Conservation (phyloP, 208 protist species). For the Polymyxa betae region DNA sequence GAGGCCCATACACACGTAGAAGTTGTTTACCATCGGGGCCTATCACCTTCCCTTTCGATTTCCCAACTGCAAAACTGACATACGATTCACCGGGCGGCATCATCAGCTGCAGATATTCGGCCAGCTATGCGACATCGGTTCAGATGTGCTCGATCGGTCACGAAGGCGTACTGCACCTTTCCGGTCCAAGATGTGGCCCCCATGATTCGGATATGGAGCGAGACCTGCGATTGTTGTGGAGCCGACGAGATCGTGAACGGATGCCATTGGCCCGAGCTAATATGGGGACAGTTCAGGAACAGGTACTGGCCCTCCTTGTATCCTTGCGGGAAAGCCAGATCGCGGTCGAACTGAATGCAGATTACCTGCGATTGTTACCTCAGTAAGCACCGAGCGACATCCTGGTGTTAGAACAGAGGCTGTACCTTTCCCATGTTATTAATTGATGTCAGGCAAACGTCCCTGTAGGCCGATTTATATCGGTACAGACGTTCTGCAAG, state of each 20-base stretch:
- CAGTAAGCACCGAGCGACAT: neutral
- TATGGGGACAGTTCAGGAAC: constrained; percentile 79
- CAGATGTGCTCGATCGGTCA: neutral
- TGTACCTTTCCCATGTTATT: constrained; percentile 68
- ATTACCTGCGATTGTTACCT: neutral
- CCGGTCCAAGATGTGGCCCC: constrained; percentile 33
- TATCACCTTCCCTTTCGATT: constrained; percentile 52
- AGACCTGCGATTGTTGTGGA: constrained; percentile 70
- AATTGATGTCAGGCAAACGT: constrained; percentile 60
- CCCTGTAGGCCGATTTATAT: neutral
- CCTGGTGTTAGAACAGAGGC: constrained; percentile 18
- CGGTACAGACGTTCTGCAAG: constrained; percentile 73
- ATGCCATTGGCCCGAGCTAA: constrained; percentile 80
- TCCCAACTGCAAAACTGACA: neutral
- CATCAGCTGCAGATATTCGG: constrained; percentile 54
- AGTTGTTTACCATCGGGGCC: constrained; percentile 40
- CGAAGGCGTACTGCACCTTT: constrained; percentile 16
- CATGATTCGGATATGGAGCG: constrained; percentile 68
- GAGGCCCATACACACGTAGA: constrained; percentile 48
- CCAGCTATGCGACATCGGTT: neutral
- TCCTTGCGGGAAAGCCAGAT: constrained; percentile 44
- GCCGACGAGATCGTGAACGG: constrained; percentile 82
- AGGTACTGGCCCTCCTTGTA: constrained; percentile 80
- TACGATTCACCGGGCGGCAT: neutral
- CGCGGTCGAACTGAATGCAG: constrained; percentile 43